phyloP scores from a whole-genome alignment of 331 rosid species.

The Erythrophleum ivorense region DNA sequence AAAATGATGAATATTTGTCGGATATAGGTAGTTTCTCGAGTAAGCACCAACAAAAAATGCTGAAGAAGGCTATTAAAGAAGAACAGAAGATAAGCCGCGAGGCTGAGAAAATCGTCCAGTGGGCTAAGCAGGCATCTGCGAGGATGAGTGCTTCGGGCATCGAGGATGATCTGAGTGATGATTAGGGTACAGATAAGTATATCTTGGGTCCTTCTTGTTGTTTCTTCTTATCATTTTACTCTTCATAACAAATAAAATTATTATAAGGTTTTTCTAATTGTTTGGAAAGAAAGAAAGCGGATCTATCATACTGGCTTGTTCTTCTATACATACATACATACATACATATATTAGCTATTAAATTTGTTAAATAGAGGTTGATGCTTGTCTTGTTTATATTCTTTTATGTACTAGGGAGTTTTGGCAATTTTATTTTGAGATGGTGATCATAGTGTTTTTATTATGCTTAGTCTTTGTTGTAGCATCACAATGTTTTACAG shows the following conservation, averaged over 20 bases:
- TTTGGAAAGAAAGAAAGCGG: neutral
- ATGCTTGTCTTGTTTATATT: neutral
- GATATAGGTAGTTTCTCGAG: conserved; percentile 66
- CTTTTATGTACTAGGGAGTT: neutral
- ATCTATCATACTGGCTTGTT: neutral
- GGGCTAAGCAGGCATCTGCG: conserved; percentile 75
- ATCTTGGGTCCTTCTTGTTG: neutral
- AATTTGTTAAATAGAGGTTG: conserved; percentile 1
- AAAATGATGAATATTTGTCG: conserved; percentile 54
- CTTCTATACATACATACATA: neutral
- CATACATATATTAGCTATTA: neutral
- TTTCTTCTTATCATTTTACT: neutral
- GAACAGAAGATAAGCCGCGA: conserved; percentile 72
- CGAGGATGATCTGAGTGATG: conserved; percentile 62
- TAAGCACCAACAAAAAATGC: conserved; percentile 59
- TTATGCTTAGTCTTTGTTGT: neutral
- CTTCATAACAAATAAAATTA: neutral
- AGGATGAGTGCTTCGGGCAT: conserved; percentile 58
- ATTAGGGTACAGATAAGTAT: conserved; percentile 14
- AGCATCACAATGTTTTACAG: neutral
- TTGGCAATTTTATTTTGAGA: neutral
- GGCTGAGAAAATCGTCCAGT: conserved; percentile 70
- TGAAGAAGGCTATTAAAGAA: conserved; percentile 77
- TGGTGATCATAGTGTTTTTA: neutral
- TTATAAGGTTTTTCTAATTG: neutral